Evolutionary conservation across 495 filamentous ascomycete species (phyloP).

Genomic region (Apodospora peruviana): DNA sequence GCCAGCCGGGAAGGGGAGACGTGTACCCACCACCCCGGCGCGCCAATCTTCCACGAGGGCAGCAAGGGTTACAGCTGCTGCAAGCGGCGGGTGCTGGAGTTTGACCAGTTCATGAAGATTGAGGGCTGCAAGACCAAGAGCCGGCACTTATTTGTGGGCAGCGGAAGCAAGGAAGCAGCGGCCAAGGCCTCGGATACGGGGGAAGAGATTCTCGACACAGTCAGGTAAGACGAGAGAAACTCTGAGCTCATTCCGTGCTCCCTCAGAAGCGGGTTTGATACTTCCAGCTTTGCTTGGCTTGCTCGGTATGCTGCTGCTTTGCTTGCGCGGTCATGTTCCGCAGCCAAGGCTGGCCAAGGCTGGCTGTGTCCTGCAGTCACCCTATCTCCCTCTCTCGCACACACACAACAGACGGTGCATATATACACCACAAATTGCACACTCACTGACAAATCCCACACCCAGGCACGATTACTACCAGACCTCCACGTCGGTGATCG

Average conservation of each 20-base stretch:
- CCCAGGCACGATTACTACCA: conserved; percentile 90
- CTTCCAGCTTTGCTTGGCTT: too few relatives aligned
- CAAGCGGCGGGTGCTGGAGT: conserved; percentile 90
- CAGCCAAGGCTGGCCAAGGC: conserved; percentile 27
- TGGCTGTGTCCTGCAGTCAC: conserved; percentile 23
- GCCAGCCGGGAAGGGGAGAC: conserved; percentile 62
- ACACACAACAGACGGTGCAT: too few relatives aligned
- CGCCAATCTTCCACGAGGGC: conserved; percentile 91
- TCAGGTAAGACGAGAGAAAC: conserved; percentile 49
- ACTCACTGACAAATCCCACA: conserved; percentile 4
- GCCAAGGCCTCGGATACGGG: conserved; percentile 33
- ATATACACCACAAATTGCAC: too few relatives aligned
- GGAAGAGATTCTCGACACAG: conserved; percentile 59
- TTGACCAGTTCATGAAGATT: conserved; percentile 96
- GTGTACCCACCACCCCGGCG: conserved; percentile 81
- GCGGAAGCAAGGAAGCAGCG: conserved; percentile 57
- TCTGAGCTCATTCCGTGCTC: conserved; percentile 5
- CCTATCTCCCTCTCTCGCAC: background rate
- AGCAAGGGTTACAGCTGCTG: conserved; percentile 97
- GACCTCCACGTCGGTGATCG: conserved; percentile 76
- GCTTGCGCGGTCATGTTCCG: conserved; percentile 17
- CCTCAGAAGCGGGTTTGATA: too few relatives aligned
- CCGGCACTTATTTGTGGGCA: conserved; percentile 82
- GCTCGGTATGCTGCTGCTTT: background rate
- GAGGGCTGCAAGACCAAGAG: conserved; percentile 79